Percentiles rank a stretch among this genome's conserved stretches.
Conservation (phyloP, 2,329 filamentous ascomycete genomes). For the Fusarium sp. region DNA sequence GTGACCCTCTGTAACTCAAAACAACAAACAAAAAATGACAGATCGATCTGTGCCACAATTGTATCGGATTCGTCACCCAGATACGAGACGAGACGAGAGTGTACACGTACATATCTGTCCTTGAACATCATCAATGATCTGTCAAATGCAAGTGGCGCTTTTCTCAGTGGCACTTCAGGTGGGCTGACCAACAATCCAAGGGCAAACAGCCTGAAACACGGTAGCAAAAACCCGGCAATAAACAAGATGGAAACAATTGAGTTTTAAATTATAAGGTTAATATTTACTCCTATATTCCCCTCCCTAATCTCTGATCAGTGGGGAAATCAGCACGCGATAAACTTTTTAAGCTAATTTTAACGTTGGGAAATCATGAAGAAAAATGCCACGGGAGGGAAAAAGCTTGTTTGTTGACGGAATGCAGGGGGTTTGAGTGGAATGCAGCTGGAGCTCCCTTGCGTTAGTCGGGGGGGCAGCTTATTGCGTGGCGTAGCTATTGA, state of each 20-base stretch:
- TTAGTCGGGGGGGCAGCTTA: background rate
- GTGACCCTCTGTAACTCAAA: background rate
- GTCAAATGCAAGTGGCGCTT: background rate
- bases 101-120: background rate
- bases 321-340: background rate
- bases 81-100: background rate
- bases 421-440: constrained; percentile 1
- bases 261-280: constrained; percentile 2
- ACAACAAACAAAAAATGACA: constrained; percentile 2
- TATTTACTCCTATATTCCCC: background rate
- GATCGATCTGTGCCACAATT: constrained; percentile 14
- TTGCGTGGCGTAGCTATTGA: background rate
- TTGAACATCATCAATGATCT: background rate
- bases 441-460: constrained; percentile 15
- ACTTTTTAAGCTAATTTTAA: background rate
- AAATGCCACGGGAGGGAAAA: background rate
- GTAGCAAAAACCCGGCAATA: background rate
- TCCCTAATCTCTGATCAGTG: background rate
- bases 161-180: background rate
- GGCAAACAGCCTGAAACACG: background rate
- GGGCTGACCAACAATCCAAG: background rate
- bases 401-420: constrained; percentile 3
- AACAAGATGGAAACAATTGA: background rate
- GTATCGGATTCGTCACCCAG: background rate
- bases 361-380: background rate